A percentile compares a stretch with the other conserved stretches of the same genome.
phyloP scores from a whole-genome alignment of 2,329 filamentous ascomycete species.

The Trichoderma sp. region DNA sequence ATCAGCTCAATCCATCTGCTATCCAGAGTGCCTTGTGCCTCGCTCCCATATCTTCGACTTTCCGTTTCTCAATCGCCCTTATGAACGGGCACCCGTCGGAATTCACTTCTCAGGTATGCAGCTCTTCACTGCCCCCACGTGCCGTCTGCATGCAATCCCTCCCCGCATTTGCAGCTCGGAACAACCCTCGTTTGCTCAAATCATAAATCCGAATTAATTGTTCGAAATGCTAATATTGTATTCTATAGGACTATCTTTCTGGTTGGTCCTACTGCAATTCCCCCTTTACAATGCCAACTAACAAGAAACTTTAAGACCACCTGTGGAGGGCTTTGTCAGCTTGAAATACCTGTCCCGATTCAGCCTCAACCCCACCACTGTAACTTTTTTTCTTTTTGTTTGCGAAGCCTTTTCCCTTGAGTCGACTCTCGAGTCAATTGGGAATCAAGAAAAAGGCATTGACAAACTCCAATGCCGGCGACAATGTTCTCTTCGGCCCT shows the following conservation, averaged over 20 bases:
- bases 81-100: slow-evolving; percentile 83
- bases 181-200: background rate
- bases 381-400: slow-evolving; percentile 1
- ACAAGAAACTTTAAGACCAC: slow-evolving; percentile 38
- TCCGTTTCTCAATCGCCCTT: slow-evolving; percentile 59
- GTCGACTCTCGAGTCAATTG: slow-evolving; percentile 33
- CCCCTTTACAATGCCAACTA: slow-evolving; percentile 33
- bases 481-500: slow-evolving; percentile 43
- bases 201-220: background rate
- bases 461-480: slow-evolving; percentile 42
- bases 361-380: slow-evolving; percentile 13
- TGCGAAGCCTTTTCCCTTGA: slow-evolving; percentile 23
- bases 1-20: background rate
- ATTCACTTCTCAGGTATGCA: slow-evolving; percentile 80
- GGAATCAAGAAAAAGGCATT: slow-evolving; percentile 35
- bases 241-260: slow-evolving; percentile 72
- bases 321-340: slow-evolving; percentile 45
- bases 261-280: slow-evolving; percentile 55
- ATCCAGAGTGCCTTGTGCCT: slow-evolving; percentile 25
- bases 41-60: slow-evolving; percentile 22
- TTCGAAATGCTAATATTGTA: slow-evolving; percentile 10
- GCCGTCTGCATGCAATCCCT: background rate
- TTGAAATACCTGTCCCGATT: slow-evolving; percentile 26
- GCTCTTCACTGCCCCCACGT: background rate
- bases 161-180: background rate